These are phyloP conservation scores for Apostasia shenzhenica DNA, from an alignment of 106 monocot species.

Conservation along the genomic window DNA sequence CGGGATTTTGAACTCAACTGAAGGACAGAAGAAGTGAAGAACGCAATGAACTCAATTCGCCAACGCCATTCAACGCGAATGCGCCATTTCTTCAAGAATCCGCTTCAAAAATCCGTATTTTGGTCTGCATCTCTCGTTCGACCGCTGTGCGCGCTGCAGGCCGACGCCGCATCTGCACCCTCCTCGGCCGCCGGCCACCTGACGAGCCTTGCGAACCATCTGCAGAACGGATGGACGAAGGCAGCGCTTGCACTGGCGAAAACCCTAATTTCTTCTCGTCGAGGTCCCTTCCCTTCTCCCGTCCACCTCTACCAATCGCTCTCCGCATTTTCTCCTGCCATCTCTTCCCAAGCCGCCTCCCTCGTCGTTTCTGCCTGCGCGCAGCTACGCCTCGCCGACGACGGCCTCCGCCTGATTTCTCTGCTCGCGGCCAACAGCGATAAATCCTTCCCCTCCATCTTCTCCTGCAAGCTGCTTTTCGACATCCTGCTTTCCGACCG, in stretches of 20 bases:
- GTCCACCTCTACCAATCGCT: slow-evolving; percentile 12
- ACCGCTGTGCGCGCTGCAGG: not conserved
- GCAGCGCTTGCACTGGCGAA: slow-evolving; percentile 6
- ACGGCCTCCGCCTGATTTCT: slow-evolving; percentile 5
- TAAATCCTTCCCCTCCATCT: slow-evolving; percentile 6
- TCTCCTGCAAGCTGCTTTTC: slow-evolving; percentile 25
- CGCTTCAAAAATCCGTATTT: not conserved
- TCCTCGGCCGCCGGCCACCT: not conserved
- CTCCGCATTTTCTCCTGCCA: not conserved
- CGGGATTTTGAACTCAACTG: no score
- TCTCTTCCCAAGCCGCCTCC: slow-evolving; percentile 4
- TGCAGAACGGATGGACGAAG: slow-evolving; percentile 5
- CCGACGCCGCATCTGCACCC: not conserved
- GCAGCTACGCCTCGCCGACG: slow-evolving; percentile 10
- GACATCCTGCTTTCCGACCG: slow-evolving; percentile 34
- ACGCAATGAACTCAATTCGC: no score
- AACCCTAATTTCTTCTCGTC: slow-evolving; percentile 4
- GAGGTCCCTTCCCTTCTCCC: slow-evolving; percentile 1
- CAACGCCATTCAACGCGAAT: not conserved
- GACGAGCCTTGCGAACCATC: slow-evolving; percentile 2
- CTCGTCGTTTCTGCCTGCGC: slow-evolving; percentile 10
- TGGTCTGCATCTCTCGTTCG: not conserved
- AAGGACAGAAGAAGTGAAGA: no score
- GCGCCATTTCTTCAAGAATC: not conserved
- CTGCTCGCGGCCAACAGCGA: slow-evolving; percentile 1